Base-by-base conservation (phyloP, 139 green algal genomes). In the Chlorella sp. region DNA sequence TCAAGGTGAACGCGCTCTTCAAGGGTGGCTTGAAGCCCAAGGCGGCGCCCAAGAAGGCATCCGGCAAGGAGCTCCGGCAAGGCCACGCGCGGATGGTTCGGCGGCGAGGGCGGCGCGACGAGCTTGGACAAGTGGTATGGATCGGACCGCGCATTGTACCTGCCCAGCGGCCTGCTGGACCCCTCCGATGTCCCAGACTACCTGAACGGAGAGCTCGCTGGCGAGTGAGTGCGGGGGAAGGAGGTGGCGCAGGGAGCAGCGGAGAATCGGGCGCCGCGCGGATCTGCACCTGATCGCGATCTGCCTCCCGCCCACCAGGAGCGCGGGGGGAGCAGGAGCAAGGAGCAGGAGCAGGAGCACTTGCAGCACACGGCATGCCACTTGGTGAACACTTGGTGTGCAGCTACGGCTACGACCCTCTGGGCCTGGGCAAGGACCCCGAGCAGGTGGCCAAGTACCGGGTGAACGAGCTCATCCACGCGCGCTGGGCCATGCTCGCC, bases 401-500 rank as follows among this genome's bases (percentile, higher is more conserved):
- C 86, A 94, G 89, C 85, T 96, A 96, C 76, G 91, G 91, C 79
- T 97, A 97, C 69, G 92, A 97, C 82, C 92, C 92, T 27, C 87
- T 97, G 62, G 88, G 88, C 73, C 91, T 98, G 69, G 95, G 92
- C 78, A 91, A 94, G 81, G 88, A 97, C 81, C 55, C 79, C 50
- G 91, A 90, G 64, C 77, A 73, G 3, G 82, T 98, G 31, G 90
- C 82, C 31, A 96, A 96, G 88, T 97, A 97, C 91, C 85, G 87
- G 31, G 85, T 74, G 64, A 91, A 93, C 74, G 94, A 98, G 89
- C 83, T 98, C 62, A 76, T 97, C 76, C 94, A 98, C 76, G 93
- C 88, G 17, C 90, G 94, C 62, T 98, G 94, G 94, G 94, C 94
- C 64, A 98, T 98, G 94, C 92, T 98, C 65, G 93, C 89, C 51